Evolutionary conservation across 371 early-diverging fungal species (phyloP), one percentile per base, ranked within the genome.

Genomic region (Basidiobolus meristosporus): DNA sequence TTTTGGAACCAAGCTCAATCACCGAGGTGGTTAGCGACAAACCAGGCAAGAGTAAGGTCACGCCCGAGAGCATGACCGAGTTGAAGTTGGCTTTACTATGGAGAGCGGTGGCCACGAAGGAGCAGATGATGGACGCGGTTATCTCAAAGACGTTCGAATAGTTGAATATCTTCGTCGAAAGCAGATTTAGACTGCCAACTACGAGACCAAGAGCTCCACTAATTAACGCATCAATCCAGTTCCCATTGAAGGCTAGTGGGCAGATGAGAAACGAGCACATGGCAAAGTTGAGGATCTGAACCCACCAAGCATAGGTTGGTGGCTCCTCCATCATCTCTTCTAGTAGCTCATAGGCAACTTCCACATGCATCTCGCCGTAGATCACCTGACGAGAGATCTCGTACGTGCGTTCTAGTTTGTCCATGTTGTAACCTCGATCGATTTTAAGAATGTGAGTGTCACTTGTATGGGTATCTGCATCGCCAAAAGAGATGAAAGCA

Each of bases 391-490:
- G 63, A 40, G 68, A 70, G 7, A 73, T 57, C 34, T 66, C 65
- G 23, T 67, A 68, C 7, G 72, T 57, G 35, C 60, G 60, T 1
- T 55, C 62, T 26, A 68, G 50, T 19, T 63, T 60, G 49, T 72
- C 56, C 79, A 81, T 75, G 33, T 81, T 73, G 53, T 73, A 77
- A n/a, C 62, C 60, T 16, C 62, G 67, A 0, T 59, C 39, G 18
- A 59, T 60, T 4, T 71, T 63, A 32, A 82, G 56, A 30, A 80
- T 68, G 37, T 79, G 78, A 0, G 83, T 82, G 40, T 82, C 83
- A 14, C 76, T 76, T 3, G 81, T 73, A 41, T 80, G 74, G 0
- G 79, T 79, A 19, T 70, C 61, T n/a, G 62, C 62, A 47, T 80
- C 78, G 44, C 67, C 67, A 41, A 82, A 79, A 1, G 73, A 64